Evolutionary conservation across 768 basidiomycete species (phyloP), one percentile per base, ranked within the genome.

Genomic region (Polyporus arcularius): DNA sequence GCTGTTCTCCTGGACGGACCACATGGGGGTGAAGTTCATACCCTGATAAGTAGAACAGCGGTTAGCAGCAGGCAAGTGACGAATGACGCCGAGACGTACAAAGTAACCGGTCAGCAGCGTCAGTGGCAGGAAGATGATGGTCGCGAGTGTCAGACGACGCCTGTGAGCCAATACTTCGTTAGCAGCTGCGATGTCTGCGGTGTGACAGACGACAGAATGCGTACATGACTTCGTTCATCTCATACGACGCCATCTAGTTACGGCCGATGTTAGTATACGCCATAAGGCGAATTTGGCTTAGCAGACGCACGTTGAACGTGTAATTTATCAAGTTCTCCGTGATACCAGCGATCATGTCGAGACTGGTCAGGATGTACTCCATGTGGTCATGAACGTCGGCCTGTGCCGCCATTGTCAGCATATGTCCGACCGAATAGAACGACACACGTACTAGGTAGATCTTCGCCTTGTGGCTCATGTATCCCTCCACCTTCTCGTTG

Each of bases 331-430:
- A 68, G 67, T 90, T 90, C 66, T 90, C 86, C 6, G 84, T 78
- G 62, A 90, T 85, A 31, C 80, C 82, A 1, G 85, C 78, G 64
- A 90, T 90, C 83, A 89, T 88, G 61, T 92, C 90, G 51, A 92
- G 68, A 65, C 84, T 87, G 1, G 79, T 78, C 28, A 92, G 69
- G 39, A 88, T 84, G 60, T 87, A 87, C 56, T 90, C 89, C 77
- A 88, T 85, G 64, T 92, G 90, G 67, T 92, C 90, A 60, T 82
- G 79, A 2, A 90, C 87, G 68, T 91, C 89, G 10, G 88, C 87
- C 85, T 87, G 39, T 60, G 26, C 8, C n/a, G 26, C 8, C n/a
- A 14, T 47, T 16, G n/a, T 61, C 55, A 48, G 63, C 39, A 18
- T 32, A 56, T 50, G 42, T 52, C 3, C 18, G 5, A 3, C 15